A percentile compares a stretch with the other conserved stretches of the same genome.
Conservation (phyloP, 2,329 filamentous ascomycete species). For the Waltergamsia citrina region DNA sequence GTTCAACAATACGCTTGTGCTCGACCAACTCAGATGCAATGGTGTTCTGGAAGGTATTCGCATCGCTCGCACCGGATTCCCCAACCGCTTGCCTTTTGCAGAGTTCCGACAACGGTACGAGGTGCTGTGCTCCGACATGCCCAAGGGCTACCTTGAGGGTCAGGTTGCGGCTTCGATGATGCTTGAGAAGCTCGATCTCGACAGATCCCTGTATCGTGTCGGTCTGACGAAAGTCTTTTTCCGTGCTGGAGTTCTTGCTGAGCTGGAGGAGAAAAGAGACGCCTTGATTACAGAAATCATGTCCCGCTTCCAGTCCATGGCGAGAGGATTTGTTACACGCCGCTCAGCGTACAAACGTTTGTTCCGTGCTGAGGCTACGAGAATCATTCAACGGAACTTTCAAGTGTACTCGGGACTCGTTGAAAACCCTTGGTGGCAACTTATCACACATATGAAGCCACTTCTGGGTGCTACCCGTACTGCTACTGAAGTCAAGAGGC, state of each 20-base stretch:
- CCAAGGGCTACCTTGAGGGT: constrained; percentile 83
- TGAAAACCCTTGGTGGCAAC: constrained; percentile 93
- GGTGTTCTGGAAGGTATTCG: constrained; percentile 98
- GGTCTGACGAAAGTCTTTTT: constrained; percentile 98
- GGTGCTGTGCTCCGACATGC: constrained; percentile 81
- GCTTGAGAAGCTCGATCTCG: constrained; percentile 79
- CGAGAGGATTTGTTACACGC: constrained; percentile 81
- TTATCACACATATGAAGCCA: constrained; percentile 92
- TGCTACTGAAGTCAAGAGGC: constrained; percentile 86
- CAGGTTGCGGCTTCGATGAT: constrained; percentile 79
- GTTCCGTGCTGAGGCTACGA: constrained; percentile 87
- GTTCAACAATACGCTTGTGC: constrained; percentile 81
- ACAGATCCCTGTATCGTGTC: constrained; percentile 80
- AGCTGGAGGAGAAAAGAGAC: constrained; percentile 93
- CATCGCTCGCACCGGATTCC: constrained; percentile 93
- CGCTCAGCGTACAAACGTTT: constrained; percentile 86
- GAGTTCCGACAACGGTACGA: constrained; percentile 96
- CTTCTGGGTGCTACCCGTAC: constrained; percentile 86
- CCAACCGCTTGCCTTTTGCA: constrained; percentile 81
- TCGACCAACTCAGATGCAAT: constrained; percentile 96
- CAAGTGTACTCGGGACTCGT: constrained; percentile 84
- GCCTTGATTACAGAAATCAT: constrained; percentile 90
- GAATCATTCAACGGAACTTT: constrained; percentile 92
- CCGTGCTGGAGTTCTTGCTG: constrained; percentile 87
- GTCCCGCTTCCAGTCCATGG: constrained; percentile 83